A percentile compares a stretch with the other conserved stretches of the same genome.
phyloP scores from a whole-genome alignment of 257 asterid genomes.

The Solanum bukasovii region DNA sequence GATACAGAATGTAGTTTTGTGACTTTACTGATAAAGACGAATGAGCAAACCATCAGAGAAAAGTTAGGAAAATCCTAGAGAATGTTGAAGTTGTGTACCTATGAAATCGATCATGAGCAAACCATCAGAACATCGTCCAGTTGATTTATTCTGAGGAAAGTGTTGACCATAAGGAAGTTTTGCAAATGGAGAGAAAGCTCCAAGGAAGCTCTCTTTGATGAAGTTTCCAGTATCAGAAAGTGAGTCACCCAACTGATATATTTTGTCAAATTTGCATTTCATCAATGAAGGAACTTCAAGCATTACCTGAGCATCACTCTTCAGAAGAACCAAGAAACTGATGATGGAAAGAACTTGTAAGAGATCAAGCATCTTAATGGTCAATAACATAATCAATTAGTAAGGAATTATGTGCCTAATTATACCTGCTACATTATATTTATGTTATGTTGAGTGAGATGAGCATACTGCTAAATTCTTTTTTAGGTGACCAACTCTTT shows the following conservation, averaged over 20 bases:
- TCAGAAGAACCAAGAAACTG: not conserved
- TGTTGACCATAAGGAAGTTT: slow-evolving; percentile 14
- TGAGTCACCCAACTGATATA: slow-evolving; percentile 20
- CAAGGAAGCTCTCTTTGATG: slow-evolving; percentile 1
- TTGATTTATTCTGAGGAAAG: not conserved
- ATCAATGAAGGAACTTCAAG: not conserved
- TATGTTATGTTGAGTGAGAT: not conserved
- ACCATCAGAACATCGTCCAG: slow-evolving; percentile 18
- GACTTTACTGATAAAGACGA: not conserved
- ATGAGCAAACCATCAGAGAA: not conserved
- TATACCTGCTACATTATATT: not conserved
- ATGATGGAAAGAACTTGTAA: not conserved
- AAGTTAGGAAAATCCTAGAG: not conserved
- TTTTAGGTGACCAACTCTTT: not conserved
- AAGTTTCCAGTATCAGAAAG: slow-evolving; percentile 18
- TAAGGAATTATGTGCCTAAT: not conserved
- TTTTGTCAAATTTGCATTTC: slow-evolving; percentile 6
- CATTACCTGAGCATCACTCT: not conserved
- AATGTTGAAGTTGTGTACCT: not conserved
- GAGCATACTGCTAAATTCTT: not conserved
- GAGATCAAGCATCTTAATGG: not conserved
- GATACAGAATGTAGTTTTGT: not conserved
- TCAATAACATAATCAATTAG: not conserved
- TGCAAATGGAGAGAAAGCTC: not conserved
- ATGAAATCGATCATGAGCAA: slow-evolving; percentile 8